phyloP scores from a whole-genome alignment of 1,139 yeast genomes.

The Kodamaea sp. region DNA sequence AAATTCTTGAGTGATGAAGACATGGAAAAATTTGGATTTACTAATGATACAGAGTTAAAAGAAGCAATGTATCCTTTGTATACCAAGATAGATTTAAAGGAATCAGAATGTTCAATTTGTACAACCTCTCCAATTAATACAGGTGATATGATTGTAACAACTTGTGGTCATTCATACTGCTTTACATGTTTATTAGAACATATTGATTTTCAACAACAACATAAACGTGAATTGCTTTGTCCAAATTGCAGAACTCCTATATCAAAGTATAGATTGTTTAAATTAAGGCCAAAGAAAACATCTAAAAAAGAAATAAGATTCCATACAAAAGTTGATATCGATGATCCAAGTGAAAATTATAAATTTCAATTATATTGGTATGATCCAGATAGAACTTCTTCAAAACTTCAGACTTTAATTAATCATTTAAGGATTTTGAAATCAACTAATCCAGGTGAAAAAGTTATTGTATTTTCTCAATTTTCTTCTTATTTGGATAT shows the following conservation, averaged over 20 bases:
- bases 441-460: slow-evolving; percentile 58
- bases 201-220: slow-evolving; percentile 45
- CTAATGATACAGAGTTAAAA: slow-evolving; percentile 30
- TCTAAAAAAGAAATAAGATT: slow-evolving; percentile 32
- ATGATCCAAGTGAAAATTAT: slow-evolving; percentile 21
- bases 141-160: slow-evolving; percentile 61
- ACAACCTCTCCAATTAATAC: slow-evolving; percentile 58
- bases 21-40: slow-evolving; percentile 24
- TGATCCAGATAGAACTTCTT: slow-evolving; percentile 54
- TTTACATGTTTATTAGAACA: slow-evolving; percentile 71
- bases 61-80: slow-evolving; percentile 27
- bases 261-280: slow-evolving; percentile 42
- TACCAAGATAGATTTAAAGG: slow-evolving; percentile 28
- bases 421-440: slow-evolving; percentile 53
- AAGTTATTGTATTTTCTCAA: slow-evolving; percentile 86
- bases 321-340: slow-evolving; percentile 23
- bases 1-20: slow-evolving; percentile 15
- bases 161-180: slow-evolving; percentile 82
- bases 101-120: slow-evolving; percentile 81
- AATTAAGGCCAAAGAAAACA: slow-evolving; percentile 29
- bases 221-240: slow-evolving; percentile 39
- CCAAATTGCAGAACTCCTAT: slow-evolving; percentile 56
- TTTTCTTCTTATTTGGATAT: slow-evolving; percentile 81
- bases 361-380: slow-evolving; percentile 38
- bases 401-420: slow-evolving; percentile 72